These are phyloP conservation scores for Paraconiothyrium brasiliense DNA, from an alignment of 2,329 filamentous ascomycete species.

Conservation along the genomic window DNA sequence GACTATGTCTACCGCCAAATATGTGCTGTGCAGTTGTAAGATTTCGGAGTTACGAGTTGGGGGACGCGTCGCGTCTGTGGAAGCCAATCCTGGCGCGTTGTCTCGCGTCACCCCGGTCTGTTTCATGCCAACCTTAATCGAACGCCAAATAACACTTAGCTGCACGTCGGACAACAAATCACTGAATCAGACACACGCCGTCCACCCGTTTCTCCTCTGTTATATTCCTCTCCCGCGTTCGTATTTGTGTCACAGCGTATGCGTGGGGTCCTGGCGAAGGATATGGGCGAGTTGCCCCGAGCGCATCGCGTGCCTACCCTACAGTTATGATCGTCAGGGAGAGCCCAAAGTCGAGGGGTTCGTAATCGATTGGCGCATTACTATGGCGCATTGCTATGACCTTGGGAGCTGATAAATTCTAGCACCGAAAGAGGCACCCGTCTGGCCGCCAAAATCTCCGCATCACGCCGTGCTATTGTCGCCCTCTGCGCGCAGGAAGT, in stretches of 20 bases:
- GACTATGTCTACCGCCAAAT: not conserved
- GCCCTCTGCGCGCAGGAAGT: constrained; percentile 80
- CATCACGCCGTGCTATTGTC: constrained; percentile 71
- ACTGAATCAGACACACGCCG: constrained; percentile 9
- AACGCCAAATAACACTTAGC: constrained; percentile 35
- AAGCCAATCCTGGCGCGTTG: constrained; percentile 29
- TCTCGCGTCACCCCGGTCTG: constrained; percentile 43
- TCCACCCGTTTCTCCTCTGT: not conserved
- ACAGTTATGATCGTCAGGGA: constrained; percentile 57
- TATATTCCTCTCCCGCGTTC: constrained; percentile 1
- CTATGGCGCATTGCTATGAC: not conserved
- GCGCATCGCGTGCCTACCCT: constrained; percentile 28
- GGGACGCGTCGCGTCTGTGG: constrained; percentile 13
- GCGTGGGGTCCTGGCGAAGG: constrained; percentile 27
- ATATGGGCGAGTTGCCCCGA: constrained; percentile 40
- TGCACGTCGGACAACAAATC: constrained; percentile 28
- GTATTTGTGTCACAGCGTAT: not conserved
- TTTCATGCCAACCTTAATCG: constrained; percentile 44
- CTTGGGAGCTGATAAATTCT: constrained; percentile 24
- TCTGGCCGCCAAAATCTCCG: constrained; percentile 71
- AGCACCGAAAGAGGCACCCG: constrained; percentile 53
- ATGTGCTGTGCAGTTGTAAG: not conserved
- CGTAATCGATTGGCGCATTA: constrained; percentile 15
- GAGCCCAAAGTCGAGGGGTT: constrained; percentile 56
- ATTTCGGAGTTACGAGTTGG: not conserved